phyloP scores from a whole-genome alignment of 208 protist genomes.

The Leishmania turanica region DNA sequence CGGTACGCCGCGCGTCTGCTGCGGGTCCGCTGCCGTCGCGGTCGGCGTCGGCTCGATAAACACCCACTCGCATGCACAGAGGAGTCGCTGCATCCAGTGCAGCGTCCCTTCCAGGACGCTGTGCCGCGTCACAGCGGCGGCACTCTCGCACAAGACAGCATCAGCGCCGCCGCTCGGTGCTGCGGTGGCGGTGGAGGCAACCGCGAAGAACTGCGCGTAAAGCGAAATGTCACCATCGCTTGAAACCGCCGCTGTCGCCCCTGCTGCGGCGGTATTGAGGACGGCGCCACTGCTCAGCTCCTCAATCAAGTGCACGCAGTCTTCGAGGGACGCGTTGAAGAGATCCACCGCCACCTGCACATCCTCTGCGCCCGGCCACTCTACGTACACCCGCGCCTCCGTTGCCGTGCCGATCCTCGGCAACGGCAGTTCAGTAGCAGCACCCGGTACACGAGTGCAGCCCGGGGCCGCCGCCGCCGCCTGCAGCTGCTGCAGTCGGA shows the following conservation, averaged over 20 bases:
- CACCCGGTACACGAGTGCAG: not conserved
- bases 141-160: conserved; percentile 22
- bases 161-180: not conserved
- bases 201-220: not conserved
- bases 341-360: conserved; percentile 16
- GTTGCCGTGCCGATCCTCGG: conserved; percentile 7
- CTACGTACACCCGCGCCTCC: conserved; percentile 17
- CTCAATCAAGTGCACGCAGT: conserved; percentile 7
- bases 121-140: conserved; percentile 37
- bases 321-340: conserved; percentile 19
- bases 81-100: conserved; percentile 36
- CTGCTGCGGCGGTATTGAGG: conserved; percentile 1
- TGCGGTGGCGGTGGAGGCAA: not conserved
- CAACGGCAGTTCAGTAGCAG: not conserved
- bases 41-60: conserved; percentile 17
- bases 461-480: not conserved
- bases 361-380: conserved; percentile 13
- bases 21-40: not conserved
- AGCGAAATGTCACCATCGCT: not conserved
- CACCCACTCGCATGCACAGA: conserved; percentile 29
- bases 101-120: conserved; percentile 47
- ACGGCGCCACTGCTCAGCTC: not conserved
- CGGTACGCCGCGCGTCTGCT: conserved; percentile 6
- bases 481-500: not conserved
- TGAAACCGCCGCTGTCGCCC: not conserved